phyloP scores from a whole-genome alignment of 1,139 yeast species.

The Protomyces pachydermus region DNA sequence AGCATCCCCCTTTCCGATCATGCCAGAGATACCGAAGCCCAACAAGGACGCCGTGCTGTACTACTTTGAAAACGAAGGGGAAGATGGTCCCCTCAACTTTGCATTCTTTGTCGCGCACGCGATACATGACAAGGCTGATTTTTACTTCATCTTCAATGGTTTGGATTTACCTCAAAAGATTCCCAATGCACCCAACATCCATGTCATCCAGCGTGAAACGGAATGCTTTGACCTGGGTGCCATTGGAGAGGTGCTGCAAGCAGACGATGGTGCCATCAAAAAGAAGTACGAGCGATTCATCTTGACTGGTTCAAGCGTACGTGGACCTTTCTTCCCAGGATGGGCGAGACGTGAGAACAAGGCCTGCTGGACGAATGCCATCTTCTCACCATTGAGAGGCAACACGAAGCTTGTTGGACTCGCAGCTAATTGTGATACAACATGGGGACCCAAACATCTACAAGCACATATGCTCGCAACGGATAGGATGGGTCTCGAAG shows the following conservation, averaged over 20 bases:
- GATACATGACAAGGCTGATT: slow-evolving; percentile 19
- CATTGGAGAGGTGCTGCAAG: slow-evolving; percentile 2
- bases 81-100: slow-evolving; percentile 3
- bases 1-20: background rate
- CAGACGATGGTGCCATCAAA: background rate
- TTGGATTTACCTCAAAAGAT: background rate
- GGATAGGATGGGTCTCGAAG: slow-evolving; percentile 12
- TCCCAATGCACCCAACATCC: slow-evolving; percentile 6
- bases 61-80: slow-evolving; percentile 3
- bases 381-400: background rate
- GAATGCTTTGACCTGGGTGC: slow-evolving; percentile 15
- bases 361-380: slow-evolving; percentile 14
- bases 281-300: slow-evolving; percentile 14
- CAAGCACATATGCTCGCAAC: slow-evolving; percentile 9
- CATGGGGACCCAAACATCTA: slow-evolving; percentile 2
- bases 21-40: background rate
- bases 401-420: slow-evolving; percentile 10
- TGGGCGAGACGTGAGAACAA: slow-evolving; percentile 3
- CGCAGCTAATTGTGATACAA: slow-evolving; percentile 13
- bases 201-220: slow-evolving; percentile 2
- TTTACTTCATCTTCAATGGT: slow-evolving; percentile 18
- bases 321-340: slow-evolving; percentile 24
- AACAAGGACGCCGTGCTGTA: slow-evolving; percentile 2
- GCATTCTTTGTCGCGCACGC: slow-evolving; percentile 16
- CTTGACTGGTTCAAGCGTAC: slow-evolving; percentile 7